These are phyloP conservation scores for Aspergillus hiratsukae DNA, from an alignment of 2,329 filamentous ascomycete species.

Conservation along the genomic window DNA sequence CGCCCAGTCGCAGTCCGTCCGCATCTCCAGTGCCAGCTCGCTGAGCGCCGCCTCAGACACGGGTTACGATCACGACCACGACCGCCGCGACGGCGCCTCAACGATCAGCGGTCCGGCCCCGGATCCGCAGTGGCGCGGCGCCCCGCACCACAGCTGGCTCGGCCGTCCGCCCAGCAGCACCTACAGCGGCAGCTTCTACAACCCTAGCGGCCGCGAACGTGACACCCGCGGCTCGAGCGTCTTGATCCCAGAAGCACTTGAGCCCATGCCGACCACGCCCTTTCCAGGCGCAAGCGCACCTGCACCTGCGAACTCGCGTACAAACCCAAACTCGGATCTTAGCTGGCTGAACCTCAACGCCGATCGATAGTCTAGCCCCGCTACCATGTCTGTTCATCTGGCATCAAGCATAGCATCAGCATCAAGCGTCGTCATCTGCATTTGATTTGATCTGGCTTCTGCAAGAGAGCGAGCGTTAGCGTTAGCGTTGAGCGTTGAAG, in stretches of 20 bases:
- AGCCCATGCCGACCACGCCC: constrained; percentile 15
- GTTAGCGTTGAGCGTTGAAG: constrained; percentile 14
- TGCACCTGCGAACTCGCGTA: constrained; percentile 6
- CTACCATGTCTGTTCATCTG: neutral
- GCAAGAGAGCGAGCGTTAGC: constrained; percentile 4
- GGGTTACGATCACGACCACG: constrained; percentile 24
- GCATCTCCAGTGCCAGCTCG: constrained; percentile 42
- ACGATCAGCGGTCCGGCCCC: constrained; percentile 13
- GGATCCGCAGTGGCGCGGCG: constrained; percentile 19
- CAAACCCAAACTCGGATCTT: constrained; percentile 37
- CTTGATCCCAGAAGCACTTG: constrained; percentile 27
- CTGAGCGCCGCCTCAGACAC: constrained; percentile 36
- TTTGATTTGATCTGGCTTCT: constrained; percentile 8
- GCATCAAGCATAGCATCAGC: neutral
- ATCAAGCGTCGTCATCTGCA: neutral
- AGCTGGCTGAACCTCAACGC: constrained; percentile 41
- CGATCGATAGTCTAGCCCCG: constrained; percentile 15
- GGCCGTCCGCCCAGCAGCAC: constrained; percentile 39
- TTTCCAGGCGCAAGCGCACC: neutral
- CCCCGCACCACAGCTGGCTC: constrained; percentile 25
- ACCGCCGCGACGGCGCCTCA: constrained; percentile 12
- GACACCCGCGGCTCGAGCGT: constrained; percentile 27
- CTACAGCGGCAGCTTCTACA: constrained; percentile 38
- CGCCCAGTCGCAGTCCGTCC: constrained; percentile 38
- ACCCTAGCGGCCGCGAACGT: constrained; percentile 19